Evolutionary conservation across 2,329 filamentous ascomycete genomes (phyloP), one percentile per base, ranked within the genome.

Genomic region (Fusarium mangiferae): DNA sequence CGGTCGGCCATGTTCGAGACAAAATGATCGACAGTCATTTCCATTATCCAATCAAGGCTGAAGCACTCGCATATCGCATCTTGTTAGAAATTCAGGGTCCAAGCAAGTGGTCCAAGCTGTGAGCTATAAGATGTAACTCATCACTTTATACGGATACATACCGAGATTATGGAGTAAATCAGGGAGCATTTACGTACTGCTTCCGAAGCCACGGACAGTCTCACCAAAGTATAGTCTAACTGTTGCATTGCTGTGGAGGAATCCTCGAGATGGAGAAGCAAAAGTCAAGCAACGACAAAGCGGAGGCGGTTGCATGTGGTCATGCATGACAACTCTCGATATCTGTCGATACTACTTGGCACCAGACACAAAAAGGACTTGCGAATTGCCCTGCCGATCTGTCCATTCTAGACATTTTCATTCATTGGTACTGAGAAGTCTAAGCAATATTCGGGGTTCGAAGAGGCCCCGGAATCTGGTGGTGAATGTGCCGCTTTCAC

Each of bases 31-130:
- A 30, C 51, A 20, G 36, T 54, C 45, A 41, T 72, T 33, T 33
- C 26, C 22, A 49, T 62, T 30, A 39, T 38, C 65, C 45, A 71
- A 61, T 58, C 58, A 71, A 55, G 57, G 30, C 46, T 49, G 33
- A 54, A 44, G 39, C 36, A 41, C 46, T 74, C 36, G 49, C 51
- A 68, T 68, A 51, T 72, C 62, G 55, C 63, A 73, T 70, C 54
- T 60, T 42, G 67, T 56, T 45, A 51, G 44, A 62, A 75, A 58
- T 60, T 72, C 68, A 68, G 74, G 73, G 70, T 76, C 68, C 65
- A 73, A 58, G 49, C 52, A 66, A 63, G 49, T 73, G 65, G 73
- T 49, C 75, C 68, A 68, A 73, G 62, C 72, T 59, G 60, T 49
- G 60, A 62, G 49, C 62, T 51, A 73, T n/a, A 41, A 56, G 33